Base-by-base conservation (phyloP, 805 yeast species). In the Danielia oregonensis region DNA sequence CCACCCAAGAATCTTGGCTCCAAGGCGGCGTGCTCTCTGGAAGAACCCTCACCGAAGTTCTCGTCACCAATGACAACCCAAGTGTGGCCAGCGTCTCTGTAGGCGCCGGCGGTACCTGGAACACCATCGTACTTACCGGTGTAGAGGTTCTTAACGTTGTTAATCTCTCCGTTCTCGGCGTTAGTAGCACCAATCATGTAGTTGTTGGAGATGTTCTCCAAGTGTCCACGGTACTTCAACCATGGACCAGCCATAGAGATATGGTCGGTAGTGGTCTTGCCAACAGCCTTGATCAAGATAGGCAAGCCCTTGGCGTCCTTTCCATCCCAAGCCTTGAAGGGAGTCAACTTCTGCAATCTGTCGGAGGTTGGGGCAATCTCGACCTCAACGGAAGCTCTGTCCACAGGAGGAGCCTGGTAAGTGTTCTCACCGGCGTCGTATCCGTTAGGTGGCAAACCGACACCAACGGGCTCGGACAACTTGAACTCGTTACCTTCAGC, bases 211-310 rank as follows among this genome's bases (percentile, higher is more conserved):
- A 91, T 93, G 82, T 91, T 91, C 76, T 88, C 91, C 74, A 91
- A 78, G 76, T 91, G 98, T 72, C 98, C 98, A 78, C 97, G 86
- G 91, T 91, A 91, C 76, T 91, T 91, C 79, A 91, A 85, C 98
- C 98, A 91, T 63, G 97, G 97, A 73, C 98, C 98, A 62, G 98
- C 98, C 95, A 87, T 89, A 59, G 97, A 91, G 59, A 91, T 91
- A 74, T 91, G 98, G 75, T 91, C 98, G 55, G 98, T 91, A 57
- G 98, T 91, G 66, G 97, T 89, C 79, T 91, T 91, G 74, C 97
- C 97, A 46, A 82, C 74, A 52, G 96, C 86, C 76, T 93, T 91
- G 71, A 91, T 86, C 72, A 91, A 81, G 56, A 91, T 91, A 69
- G 96, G 97, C 76, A 91, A 72, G 61, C 75, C 74, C 50, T 66